These are phyloP conservation scores for Candida schatavii DNA, from an alignment of 805 yeast species.

Conservation along the genomic window DNA sequence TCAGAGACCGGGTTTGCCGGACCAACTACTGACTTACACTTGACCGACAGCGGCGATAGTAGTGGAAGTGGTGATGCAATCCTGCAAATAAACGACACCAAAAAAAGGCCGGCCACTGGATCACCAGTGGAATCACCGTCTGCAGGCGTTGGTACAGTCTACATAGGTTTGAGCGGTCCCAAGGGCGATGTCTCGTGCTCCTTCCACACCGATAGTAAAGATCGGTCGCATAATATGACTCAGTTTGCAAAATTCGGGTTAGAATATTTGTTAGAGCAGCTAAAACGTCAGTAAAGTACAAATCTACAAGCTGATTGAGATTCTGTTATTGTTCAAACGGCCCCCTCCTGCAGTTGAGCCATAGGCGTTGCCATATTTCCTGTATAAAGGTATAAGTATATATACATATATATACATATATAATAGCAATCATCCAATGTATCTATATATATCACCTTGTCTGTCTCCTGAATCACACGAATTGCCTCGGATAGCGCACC, in stretches of 20 bases:
- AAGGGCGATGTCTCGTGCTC: conserved; percentile 48
- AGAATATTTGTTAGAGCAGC: conserved; percentile 52
- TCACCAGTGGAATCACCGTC: conserved; percentile 15
- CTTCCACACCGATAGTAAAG: conserved; percentile 44
- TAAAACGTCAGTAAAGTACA: conserved; percentile 24
- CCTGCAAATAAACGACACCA: no score
- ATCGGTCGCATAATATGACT: conserved; percentile 70
- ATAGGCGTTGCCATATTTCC: no score
- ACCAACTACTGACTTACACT: conserved; percentile 49
- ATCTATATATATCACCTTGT: no score
- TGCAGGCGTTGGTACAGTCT: conserved; percentile 60
- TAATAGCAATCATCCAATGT: no score
- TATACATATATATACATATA: no score
- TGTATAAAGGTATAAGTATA: no score
- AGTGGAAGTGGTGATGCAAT: no score
- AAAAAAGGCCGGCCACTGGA: conserved; percentile 15
- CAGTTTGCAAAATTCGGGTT: conserved; percentile 69
- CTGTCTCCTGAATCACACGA: no score
- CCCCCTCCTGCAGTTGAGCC: no score
- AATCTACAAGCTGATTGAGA: no score
- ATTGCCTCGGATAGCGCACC: no score
- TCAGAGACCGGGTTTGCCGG: conserved; percentile 92
- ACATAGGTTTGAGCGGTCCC: conserved; percentile 69
- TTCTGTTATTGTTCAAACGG: no score
- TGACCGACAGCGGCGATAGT: conserved; percentile 24